Base-by-base conservation (phyloP, 192 early-diverging fungal genomes). In the Linnemannia elongata region DNA sequence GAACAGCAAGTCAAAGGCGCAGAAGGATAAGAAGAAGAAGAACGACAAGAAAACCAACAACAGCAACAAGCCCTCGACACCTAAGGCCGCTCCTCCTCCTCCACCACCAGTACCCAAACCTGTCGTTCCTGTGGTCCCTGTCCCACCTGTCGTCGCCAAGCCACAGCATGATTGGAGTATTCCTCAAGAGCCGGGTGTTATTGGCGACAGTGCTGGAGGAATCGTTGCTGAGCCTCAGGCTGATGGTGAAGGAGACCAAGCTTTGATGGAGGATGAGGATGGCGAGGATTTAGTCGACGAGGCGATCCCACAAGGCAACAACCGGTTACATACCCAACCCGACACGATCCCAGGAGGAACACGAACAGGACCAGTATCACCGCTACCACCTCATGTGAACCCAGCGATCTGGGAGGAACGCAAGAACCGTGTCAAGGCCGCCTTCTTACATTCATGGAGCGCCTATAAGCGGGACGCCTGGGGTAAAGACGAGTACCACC, bases 401-500 rank as follows among this genome's bases (percentile, higher is more conserved):
- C 18, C 79, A 5, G 76, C 85, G 15, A 4, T 87, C 9, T 91
- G 93, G 83, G 90, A 91, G 15, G 88, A 82, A n/a, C 91, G 95
- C 55, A 92, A 92, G 60, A 47, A 91, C n/a, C 77, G 81, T 33
- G 95, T 97, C 30, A 90, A 91, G 52, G 85, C 88, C 2, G 95
- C 96, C 2, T 95, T 97, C 68, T 88, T 93, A 38, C 89, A 95
- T 66, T 91, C 95, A 35, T 97, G 96, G 97, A 89, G 92, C 13
- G 95, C 94, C 0, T 99, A 99, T 63, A 74, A 84, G 33, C 88
- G 86, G 1, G 93, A 96, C 77, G 95, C 95, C 0, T 97, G 95
- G 90, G 96, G 96, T 15, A 88, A 84, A 54, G 98, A 99, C 76
- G 96, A 98, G 85, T 94, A 97, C 74, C 90, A 91, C 54, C 97